Conservation (phyloP, 768 basidiomycete genomes). For the Calocybe indica region DNA sequence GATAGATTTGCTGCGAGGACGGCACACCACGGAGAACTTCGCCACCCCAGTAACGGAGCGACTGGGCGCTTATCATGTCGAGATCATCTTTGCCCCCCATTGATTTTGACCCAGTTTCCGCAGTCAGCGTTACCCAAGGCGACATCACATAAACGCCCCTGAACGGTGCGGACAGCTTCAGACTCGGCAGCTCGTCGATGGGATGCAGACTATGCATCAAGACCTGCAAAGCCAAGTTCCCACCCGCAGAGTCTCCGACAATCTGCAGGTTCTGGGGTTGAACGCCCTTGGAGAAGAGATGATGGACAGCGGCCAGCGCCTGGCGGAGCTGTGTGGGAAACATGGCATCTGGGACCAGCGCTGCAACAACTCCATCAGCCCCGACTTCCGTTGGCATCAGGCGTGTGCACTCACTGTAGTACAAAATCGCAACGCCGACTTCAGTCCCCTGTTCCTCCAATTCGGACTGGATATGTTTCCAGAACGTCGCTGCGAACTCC, state of each 20-base stretch:
- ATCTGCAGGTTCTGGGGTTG: conserved; percentile 25
- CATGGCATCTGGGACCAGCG: conserved; percentile 23
- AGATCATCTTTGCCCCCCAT: conserved; percentile 15
- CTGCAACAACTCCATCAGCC: conserved; percentile 8
- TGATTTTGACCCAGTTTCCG: conserved; percentile 12
- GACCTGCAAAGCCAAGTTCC: conserved; percentile 26
- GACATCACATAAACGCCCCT: conserved; percentile 31
- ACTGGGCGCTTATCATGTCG: conserved; percentile 16
- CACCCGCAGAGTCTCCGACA: conserved; percentile 36
- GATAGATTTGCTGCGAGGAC: conserved; percentile 19
- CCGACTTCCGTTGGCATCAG: not conserved
- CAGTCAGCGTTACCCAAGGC: conserved; percentile 27
- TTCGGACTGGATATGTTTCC: conserved; percentile 20
- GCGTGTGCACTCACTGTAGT: conserved; percentile 20
- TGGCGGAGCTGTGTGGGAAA: conserved; percentile 32
- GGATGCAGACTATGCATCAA: conserved; percentile 33
- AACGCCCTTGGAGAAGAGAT: conserved; percentile 23
- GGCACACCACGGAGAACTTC: conserved; percentile 19
- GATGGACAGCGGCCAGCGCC: conserved; percentile 21
- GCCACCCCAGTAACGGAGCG: conserved; percentile 13
- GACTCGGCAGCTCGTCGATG: conserved; percentile 16
- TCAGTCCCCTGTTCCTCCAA: conserved; percentile 16
- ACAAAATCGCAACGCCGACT: conserved; percentile 22
- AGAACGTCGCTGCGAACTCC: conserved; percentile 17
- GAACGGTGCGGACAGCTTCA: conserved; percentile 17